A percentile compares a stretch with the other conserved stretches of the same genome.
phyloP scores from a whole-genome alignment of 2,329 filamentous ascomycete genomes.

The Thielaviopsis cerberus region DNA sequence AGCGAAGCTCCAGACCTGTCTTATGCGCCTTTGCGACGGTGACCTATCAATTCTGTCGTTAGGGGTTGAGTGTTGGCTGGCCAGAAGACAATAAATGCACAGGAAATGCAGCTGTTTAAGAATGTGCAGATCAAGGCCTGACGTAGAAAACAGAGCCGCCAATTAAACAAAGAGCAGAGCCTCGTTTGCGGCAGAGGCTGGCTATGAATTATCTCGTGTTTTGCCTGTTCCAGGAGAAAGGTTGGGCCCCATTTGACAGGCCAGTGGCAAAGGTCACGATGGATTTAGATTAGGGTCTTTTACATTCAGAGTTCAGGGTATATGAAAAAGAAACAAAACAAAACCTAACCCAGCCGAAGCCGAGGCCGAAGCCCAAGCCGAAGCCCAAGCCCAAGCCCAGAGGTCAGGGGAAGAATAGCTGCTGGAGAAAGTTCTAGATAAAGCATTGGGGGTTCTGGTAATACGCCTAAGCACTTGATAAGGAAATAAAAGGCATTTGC shows the following conservation, averaged over 20 bases:
- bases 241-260: not conserved
- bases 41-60: not conserved
- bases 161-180: not conserved
- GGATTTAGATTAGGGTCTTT: no score
- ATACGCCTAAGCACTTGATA: not conserved
- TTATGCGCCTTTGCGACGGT: not conserved
- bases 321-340: not conserved
- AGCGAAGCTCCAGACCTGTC: not conserved
- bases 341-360: not conserved
- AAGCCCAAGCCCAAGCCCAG: no score
- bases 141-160: not conserved
- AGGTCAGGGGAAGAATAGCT: not conserved
- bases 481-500: not conserved
- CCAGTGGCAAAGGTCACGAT: no score
- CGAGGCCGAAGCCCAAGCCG: not conserved
- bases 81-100: not conserved
- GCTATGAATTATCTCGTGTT: not conserved
- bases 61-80: not conserved
- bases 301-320: no score
- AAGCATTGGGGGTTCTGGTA: not conserved
- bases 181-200: not conserved
- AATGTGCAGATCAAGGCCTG: not conserved
- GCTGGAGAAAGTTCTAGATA: not conserved
- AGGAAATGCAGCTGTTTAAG: not conserved
- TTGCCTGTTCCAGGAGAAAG: no score